Percentiles rank a stretch among this genome's conserved stretches.
phyloP scores from a whole-genome alignment of 139 green algal species.

The Pseudopediastrum boryanum region DNA sequence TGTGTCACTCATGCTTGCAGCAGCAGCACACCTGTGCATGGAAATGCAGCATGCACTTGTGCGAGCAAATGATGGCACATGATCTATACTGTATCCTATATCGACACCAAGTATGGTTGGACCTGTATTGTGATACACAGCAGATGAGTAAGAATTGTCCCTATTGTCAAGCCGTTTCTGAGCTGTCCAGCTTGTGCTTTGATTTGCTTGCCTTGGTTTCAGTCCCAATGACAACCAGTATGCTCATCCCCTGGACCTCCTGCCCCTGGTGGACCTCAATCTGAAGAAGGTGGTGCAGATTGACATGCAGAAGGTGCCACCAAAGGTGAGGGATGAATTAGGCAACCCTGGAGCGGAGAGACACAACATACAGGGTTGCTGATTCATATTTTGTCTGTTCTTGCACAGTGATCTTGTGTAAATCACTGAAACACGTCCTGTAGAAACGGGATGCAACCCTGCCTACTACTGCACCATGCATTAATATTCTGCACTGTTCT shows the following conservation, averaged over 20 bases:
- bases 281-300: constrained; percentile 39
- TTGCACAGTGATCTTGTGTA: too few species aligned
- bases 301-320: constrained; percentile 15
- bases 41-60: background rate
- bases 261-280: constrained; percentile 60
- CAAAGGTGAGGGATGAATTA: background rate
- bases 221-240: constrained; percentile 53
- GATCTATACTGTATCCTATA: background rate
- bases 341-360: too few species aligned
- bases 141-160: background rate
- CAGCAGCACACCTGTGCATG: too few species aligned
- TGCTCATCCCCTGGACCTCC: constrained; percentile 56
- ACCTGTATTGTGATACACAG: background rate
- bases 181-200: too few species aligned
- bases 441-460: too few species aligned
- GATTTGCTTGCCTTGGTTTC: background rate
- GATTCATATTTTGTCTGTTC: too few species aligned
- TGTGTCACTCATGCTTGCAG: too few species aligned
- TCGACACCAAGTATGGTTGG: background rate
- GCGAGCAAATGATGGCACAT: background rate
- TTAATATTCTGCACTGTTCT: too few species aligned
- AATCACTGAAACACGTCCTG: too few species aligned
- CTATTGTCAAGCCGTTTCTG: too few species aligned
- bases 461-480: too few species aligned
- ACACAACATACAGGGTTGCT: too few species aligned